phyloP scores from a whole-genome alignment of 2,329 filamentous ascomycete species.

The Dothideomycetes sp. region DNA sequence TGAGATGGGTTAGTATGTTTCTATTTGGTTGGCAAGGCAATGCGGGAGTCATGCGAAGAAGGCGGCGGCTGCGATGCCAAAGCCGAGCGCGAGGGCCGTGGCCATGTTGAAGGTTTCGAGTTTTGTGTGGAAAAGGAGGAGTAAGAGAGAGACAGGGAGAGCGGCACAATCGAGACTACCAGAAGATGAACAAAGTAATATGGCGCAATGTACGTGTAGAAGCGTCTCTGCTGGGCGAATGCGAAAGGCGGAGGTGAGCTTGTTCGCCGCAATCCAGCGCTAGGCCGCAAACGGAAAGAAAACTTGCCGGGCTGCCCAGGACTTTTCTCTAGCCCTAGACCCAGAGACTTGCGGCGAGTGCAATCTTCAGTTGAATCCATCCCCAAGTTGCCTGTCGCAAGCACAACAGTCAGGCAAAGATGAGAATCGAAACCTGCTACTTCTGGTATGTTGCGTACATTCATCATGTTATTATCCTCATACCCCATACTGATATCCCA shows the following conservation, averaged over 20 bases:
- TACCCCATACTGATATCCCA: not conserved
- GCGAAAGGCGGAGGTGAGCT: not conserved
- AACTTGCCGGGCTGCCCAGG: not conserved
- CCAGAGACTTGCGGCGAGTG: no score
- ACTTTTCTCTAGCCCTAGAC: not conserved
- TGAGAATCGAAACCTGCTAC: conserved; percentile 55
- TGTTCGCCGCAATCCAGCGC: not conserved
- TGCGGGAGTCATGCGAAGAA: conserved; percentile 48
- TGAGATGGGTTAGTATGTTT: conserved; percentile 12
- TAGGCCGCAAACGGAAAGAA: not conserved
- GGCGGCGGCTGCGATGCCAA: conserved; percentile 53
- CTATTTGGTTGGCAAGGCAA: conserved; percentile 1
- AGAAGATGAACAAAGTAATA: no score
- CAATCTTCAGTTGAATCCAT: no score
- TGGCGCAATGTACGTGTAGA: no score
- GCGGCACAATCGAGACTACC: no score
- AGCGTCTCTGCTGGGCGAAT: no score
- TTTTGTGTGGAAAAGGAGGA: not conserved
- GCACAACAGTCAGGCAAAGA: not conserved
- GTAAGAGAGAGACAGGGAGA: no score
- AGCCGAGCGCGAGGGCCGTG: conserved; percentile 24
- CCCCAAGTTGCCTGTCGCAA: no score
- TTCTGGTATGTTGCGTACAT: conserved; percentile 37
- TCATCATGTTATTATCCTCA: not conserved
- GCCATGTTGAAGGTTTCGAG: conserved; percentile 3